Evolutionary conservation across 176 grass and related monocot genomes (phyloP), one percentile per base, ranked within the genome.

Genomic region (Cocos nucifera): DNA sequence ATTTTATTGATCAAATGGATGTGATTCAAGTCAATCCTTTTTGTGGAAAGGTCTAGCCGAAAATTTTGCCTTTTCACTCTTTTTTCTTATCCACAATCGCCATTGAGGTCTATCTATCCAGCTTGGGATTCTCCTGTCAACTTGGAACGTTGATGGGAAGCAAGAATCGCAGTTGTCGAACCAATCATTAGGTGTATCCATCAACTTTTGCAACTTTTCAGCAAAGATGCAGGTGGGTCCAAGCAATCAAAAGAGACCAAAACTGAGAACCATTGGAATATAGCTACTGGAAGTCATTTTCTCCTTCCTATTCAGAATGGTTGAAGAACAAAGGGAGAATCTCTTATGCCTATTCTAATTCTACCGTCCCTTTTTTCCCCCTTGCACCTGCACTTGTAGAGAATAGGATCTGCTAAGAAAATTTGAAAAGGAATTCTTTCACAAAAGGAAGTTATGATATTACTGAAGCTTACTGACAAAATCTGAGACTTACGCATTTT

Each of bases 181-280:
- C 52, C 84, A 94, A 93, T 88, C 77, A 93, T 93, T 84, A 56
- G 78, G 80, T 93, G 84, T 7, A 35, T 35, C 32, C 32, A 9
- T 0, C 32, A 35, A 87, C 76, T 84, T 78, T 75, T 35, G 6
- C 32, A 35, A 87, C 76, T 84, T 78, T 75, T 35, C 32, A 72
- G 29, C n/a, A 51, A 73, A 79, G 71, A 61, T 77, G 82, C 16
- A 7, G 32, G 1, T 22, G 83, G 69, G 65, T 56, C 60, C 76
- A 75, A 59, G 83, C 65, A 17, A 30, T 39, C 56, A 27, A 77
- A 19, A 61, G 76, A 73, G 32, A 35, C 49, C 57, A 57, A 26
- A 21, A 62, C 58, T 73, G 51, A 58, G 53, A 61, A 63, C 57
- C 69, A 66, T 65, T 73, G 35, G 8, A 2, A 56, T 70, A 76